A percentile compares a stretch with the other conserved stretches of the same genome.
Conservation (phyloP, 805 yeast species). For the Metschnikowia lunata region DNA sequence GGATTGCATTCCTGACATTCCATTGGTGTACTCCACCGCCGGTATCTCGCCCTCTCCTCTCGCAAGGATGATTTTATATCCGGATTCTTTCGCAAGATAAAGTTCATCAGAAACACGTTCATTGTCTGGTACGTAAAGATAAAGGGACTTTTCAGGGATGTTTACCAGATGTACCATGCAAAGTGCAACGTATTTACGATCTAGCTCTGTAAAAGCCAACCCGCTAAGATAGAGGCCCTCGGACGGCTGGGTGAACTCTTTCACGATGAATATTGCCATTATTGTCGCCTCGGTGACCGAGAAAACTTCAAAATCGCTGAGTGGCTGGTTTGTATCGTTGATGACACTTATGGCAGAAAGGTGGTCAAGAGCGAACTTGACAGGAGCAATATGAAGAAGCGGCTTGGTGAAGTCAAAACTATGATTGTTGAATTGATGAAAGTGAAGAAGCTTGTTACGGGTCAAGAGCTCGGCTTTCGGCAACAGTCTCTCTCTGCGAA, state of each 20-base stretch:
- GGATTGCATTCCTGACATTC: background rate
- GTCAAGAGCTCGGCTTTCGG: conserved; percentile 51
- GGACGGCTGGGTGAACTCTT: background rate
- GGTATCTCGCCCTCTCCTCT: conserved; percentile 71
- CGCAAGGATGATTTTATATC: conserved; percentile 40
- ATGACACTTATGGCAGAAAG: conserved; percentile 13
- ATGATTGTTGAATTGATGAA: conserved; percentile 39
- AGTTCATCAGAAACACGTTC: conserved; percentile 11
- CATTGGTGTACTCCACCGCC: conserved; percentile 40
- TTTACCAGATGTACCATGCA: conserved; percentile 68
- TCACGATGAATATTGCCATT: conserved; percentile 10
- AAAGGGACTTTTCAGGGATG: conserved; percentile 31
- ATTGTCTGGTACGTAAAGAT: conserved; percentile 53
- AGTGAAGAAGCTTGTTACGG: conserved; percentile 48
- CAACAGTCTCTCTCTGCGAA: conserved; percentile 27
- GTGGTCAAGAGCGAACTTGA: conserved; percentile 4
- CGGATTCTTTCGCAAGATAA: conserved; percentile 7
- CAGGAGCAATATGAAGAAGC: conserved; percentile 10
- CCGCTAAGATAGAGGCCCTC: background rate
- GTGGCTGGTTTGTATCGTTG: conserved; percentile 2
- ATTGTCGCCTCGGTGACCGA: conserved; percentile 13
- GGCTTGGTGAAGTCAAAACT: conserved; percentile 11
- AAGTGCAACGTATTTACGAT: conserved; percentile 42
- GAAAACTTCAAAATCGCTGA: background rate
- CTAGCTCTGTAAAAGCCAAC: conserved; percentile 1